Base-by-base conservation (phyloP, 331 rosid species). In the Pyracantha coccinea region DNA sequence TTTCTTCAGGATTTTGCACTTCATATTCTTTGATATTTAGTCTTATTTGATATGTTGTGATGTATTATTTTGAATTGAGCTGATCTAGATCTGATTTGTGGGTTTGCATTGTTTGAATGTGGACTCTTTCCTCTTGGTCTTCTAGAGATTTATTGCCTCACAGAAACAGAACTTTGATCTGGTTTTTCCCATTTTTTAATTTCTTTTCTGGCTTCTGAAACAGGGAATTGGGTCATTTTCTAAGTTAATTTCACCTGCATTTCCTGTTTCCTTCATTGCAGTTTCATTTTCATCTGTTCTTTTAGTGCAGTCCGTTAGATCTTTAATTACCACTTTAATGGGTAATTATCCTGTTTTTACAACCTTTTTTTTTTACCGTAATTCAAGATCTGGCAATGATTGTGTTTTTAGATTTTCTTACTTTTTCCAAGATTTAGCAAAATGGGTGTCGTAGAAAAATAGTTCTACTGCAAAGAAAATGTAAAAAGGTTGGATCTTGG, bases 41-140 rank as follows among this genome's bases (percentile, higher is more conserved):
- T 27, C 12, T 27, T 24, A 27, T 24, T 35, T 16, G 55, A 50
- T 50, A 16, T 31, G 57, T 67, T 69, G 29, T 69, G 55, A 50
- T 16, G 33, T 74, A 65, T 62, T 67, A 19, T 61, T 29, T 66
- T 47, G 41, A 62, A 15, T 25, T 77, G 62, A 69, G 73, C 83
- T 75, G 66, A 15, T 85, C 72, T 83, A 86, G 97, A 91, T 86
- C 93, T 89, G 75, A 78, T 78, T 73, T 72, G 28, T 70, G 69
- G 63, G 55, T 84, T 81, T 82, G 47, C 79, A 80, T 77, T 83
- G 66, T 78, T 73, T 58, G 60, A 35, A 29, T 83, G 20, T 66
- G 74, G 75, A 73, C 80, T 28, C 63, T 75, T 47, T 74, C 83
- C 59, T 38, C 63, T 73, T 78, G 33, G 19, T 78, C 77, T 74